These are phyloP conservation scores for Bipolaris oryzae DNA, from an alignment of 2,329 filamentous ascomycete genomes.

Conservation along the genomic window DNA sequence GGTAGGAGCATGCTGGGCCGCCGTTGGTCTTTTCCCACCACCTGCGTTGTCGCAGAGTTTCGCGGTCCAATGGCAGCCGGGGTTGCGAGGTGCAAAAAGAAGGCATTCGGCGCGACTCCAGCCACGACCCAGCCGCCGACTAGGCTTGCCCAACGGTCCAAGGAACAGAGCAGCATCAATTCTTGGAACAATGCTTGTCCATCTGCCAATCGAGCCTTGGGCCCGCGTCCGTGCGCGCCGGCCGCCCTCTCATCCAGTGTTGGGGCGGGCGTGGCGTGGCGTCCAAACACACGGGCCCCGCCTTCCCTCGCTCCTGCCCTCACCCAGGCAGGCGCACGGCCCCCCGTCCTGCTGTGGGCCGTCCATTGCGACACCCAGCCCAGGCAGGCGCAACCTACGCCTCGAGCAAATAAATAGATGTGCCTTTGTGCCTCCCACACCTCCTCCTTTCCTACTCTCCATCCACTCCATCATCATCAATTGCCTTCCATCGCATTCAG, in stretches of 20 bases:
- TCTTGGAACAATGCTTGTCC: conserved; percentile 30
- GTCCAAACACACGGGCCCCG: conserved; percentile 19
- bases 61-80: not conserved
- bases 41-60: not conserved
- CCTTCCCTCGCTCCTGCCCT: conserved; percentile 6
- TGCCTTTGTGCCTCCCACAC: conserved; percentile 4
- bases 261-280: conserved; percentile 1
- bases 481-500: conserved; percentile 6
- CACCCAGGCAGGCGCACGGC: conserved; percentile 2
- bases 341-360: not conserved
- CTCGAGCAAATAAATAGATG: conserved; percentile 22
- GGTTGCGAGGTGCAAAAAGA: conserved; percentile 1
- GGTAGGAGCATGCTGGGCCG: not conserved
- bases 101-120: conserved; percentile 9
- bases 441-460: conserved; percentile 14
- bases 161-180: conserved; percentile 7
- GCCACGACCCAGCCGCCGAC: conserved; percentile 4
- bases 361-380: conserved; percentile 9
- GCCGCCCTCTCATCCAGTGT: not conserved
- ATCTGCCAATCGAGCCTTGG: conserved; percentile 11
- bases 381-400: conserved; percentile 12
- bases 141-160: conserved; percentile 15
- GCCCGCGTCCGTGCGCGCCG: conserved; percentile 16
- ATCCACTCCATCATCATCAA: conserved; percentile 11
- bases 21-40: not conserved